Base-by-base conservation (phyloP, 1,139 yeast species). In the Geotrichum aggregatum region DNA sequence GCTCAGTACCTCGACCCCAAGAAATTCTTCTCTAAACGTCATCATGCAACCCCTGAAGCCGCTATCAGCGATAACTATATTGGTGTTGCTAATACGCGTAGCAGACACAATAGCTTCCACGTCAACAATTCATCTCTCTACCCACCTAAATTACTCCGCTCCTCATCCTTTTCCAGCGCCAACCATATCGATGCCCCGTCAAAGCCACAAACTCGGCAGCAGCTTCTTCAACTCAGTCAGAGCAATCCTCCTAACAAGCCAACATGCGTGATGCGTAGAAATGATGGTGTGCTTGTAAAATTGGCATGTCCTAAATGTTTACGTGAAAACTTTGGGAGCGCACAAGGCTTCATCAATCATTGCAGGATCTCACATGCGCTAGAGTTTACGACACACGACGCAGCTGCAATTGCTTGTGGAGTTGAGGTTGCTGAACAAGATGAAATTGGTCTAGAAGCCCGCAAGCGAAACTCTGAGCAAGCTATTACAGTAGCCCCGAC, bases 311-410 rank as follows among this genome's bases (percentile, higher is more conserved):
- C 83, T 0, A 78, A 76, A 52, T 86, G 95, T 66, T 76, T 74
- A 14, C 70, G 92, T 52, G 76, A 81, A 49, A 85, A 84, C 57
- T 86, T 86, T 63, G 81, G 87, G 6, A 80, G 87, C 13, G 87
- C 89, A 0, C 94, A 86, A 64, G 94, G 94, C 22, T 84, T 86
- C 57, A 74, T 85, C 40, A 86, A 84, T 64, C 95, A 86, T 64
- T 78, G 85, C 57, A 71, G 94, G 57, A 77, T 84, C 26, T 86
- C 91, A 3, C 95, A 86, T 64, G 72, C 80, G n/a, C 78, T 77
- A 54, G 88, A 84, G 56, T 84, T 79, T 59, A 77, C 84, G 4
- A 80, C 85, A 6, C 92, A 84, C 62, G 91, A 84, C 58, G 78
- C 84, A 11, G 91, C 94, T 1, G 89, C 91, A 0, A 68, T 82